A percentile compares a stretch with the other conserved stretches of the same genome.
These are phyloP conservation scores for Coemansia sp. DNA, from an alignment of 192 early-diverging fungal genomes.

Conservation along the genomic window DNA sequence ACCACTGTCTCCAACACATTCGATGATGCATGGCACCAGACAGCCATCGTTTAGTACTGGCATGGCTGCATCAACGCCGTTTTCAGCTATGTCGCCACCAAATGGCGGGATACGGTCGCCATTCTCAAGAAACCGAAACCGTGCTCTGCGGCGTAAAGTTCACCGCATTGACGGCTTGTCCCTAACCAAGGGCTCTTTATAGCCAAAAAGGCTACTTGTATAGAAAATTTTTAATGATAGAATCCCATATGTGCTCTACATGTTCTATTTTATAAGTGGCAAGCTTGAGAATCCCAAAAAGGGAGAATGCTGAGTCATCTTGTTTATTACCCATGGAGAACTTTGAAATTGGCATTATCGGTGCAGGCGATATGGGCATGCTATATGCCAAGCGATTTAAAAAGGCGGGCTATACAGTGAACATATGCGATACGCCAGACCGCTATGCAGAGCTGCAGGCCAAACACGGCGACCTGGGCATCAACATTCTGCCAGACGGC, in stretches of 20 bases:
- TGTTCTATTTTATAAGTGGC: too few relatives aligned
- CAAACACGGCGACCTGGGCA: slow-evolving; percentile 55
- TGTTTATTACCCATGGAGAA: slow-evolving; percentile 1
- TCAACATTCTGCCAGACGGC: slow-evolving; percentile 72
- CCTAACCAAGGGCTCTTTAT: slow-evolving; percentile 2
- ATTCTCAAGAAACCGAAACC: slow-evolving; percentile 47
- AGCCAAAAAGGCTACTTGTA: not conserved
- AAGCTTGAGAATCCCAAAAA: too few relatives aligned
- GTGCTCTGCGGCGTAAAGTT: slow-evolving; percentile 44
- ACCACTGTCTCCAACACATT: slow-evolving; percentile 20
- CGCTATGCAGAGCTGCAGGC: slow-evolving; percentile 65
- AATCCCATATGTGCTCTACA: not conserved
- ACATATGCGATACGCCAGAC: slow-evolving; percentile 84
- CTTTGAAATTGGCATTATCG: slow-evolving; percentile 85
- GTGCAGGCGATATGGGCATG: slow-evolving; percentile 92
- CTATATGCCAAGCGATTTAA: slow-evolving; percentile 76
- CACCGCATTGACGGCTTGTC: slow-evolving; percentile 30
- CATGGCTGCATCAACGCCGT: slow-evolving; percentile 13
- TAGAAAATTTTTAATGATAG: not conserved
- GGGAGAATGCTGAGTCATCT: not conserved
- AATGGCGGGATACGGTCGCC: slow-evolving; percentile 41
- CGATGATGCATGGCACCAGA: slow-evolving; percentile 9
- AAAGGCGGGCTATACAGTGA: slow-evolving; percentile 74
- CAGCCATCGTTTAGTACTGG: slow-evolving; percentile 22
- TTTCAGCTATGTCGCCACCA: slow-evolving; percentile 32